phyloP scores from a whole-genome alignment of 805 yeast species.

The Lipomyces chichibuensis region DNA sequence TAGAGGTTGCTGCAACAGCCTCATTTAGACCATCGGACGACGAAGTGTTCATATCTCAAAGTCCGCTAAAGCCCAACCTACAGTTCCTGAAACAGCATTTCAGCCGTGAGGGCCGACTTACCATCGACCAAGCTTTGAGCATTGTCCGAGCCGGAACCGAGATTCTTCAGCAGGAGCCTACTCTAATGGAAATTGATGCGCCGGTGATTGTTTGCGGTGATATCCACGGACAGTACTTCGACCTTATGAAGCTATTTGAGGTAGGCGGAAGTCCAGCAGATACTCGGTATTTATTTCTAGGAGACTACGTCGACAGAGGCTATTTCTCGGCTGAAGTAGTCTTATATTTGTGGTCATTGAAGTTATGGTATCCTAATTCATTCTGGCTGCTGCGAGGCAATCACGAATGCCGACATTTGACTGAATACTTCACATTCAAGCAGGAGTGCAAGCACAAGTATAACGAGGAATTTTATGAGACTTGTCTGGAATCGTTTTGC shows the following conservation, averaged over 20 bases:
- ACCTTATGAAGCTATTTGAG: conserved; percentile 85
- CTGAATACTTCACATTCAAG: conserved; percentile 91
- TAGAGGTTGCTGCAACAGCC: conserved; percentile 68
- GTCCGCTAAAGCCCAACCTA: conserved; percentile 61
- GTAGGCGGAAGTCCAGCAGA: conserved; percentile 84
- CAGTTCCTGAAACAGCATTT: conserved; percentile 75
- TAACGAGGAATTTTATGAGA: conserved; percentile 64
- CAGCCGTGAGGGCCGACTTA: conserved; percentile 75
- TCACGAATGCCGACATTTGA: conserved; percentile 91
- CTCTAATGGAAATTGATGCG: conserved; percentile 76
- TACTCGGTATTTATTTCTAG: conserved; percentile 81
- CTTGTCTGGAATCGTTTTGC: conserved; percentile 76
- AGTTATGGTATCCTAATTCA: conserved; percentile 70
- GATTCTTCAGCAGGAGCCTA: conserved; percentile 71
- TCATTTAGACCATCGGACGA: conserved; percentile 64
- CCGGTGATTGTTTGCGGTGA: conserved; percentile 98
- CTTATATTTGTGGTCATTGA: conserved; percentile 74
- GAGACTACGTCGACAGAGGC: conserved; percentile 96
- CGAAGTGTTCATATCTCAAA: conserved; percentile 66
- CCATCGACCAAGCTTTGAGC: conserved; percentile 66
- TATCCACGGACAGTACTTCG: conserved; percentile 94
- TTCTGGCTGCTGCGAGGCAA: conserved; percentile 89
- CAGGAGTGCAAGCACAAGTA: conserved; percentile 88
- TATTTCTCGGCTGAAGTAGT: conserved; percentile 76
- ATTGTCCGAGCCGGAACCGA: conserved; percentile 69